phyloP scores from a whole-genome alignment of 805 yeast genomes.

The Yarrowia divulgata region DNA sequence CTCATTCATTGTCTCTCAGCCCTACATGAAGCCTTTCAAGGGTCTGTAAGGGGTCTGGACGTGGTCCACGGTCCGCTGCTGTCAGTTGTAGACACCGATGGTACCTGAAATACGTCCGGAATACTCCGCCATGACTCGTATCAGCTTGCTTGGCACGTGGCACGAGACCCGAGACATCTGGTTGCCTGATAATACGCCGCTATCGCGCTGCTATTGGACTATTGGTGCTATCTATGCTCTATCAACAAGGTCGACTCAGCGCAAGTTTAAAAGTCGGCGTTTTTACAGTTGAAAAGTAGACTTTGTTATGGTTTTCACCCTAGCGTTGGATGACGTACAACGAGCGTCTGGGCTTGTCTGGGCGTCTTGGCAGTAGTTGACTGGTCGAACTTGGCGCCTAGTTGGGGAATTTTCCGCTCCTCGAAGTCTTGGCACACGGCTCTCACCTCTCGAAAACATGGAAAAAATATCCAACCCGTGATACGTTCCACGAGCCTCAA shows the following conservation, averaged over 20 bases:
- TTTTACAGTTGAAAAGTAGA: not conserved
- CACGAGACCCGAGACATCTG: not conserved
- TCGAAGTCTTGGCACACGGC: too few relatives aligned
- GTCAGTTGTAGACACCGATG: too few relatives aligned
- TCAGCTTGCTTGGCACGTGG: not conserved
- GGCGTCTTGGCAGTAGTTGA: not conserved
- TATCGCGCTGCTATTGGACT: not conserved
- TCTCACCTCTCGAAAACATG: too few relatives aligned
- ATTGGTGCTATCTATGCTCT: not conserved
- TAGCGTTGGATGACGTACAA: too few relatives aligned
- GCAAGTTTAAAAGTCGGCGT: constrained; percentile 27
- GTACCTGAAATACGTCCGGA: too few relatives aligned
- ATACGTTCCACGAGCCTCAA: not conserved
- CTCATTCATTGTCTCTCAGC: not conserved
- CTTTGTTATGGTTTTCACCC: not conserved
- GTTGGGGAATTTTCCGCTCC: too few relatives aligned
- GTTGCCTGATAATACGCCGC: not conserved
- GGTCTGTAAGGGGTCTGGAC: too few relatives aligned
- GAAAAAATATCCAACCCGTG: too few relatives aligned
- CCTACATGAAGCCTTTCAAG: not conserved
- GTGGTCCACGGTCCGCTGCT: too few relatives aligned
- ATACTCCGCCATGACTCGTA: too few relatives aligned
- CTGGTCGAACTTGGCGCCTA: too few relatives aligned
- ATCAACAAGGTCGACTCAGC: not conserved
- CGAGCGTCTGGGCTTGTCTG: not conserved